These are phyloP conservation scores for Pugionium dolabratum DNA, from an alignment of 345 rosid genomes.

Conservation along the genomic window DNA sequence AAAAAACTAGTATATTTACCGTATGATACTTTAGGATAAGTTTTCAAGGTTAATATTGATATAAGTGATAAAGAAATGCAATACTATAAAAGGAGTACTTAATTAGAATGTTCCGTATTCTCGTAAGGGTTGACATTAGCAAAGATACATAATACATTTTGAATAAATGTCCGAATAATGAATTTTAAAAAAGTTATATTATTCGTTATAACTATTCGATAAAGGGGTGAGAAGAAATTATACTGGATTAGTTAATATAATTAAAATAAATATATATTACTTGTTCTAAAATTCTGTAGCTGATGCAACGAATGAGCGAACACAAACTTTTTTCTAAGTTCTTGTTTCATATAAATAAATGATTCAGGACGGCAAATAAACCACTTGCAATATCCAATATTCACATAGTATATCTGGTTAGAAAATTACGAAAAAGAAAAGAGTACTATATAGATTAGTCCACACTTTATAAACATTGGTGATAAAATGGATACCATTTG, in stretches of 20 bases:
- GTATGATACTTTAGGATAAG: background rate
- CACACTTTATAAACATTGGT: too few relatives aligned
- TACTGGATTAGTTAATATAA: background rate
- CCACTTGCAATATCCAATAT: conserved; percentile 34
- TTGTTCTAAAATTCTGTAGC: conserved; percentile 34
- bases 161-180: conserved; percentile 21
- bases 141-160: background rate
- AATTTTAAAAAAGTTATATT: background rate
- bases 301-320: conserved; percentile 30
- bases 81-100: background rate
- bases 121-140: conserved; percentile 33
- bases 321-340: conserved; percentile 16
- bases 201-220: conserved; percentile 8
- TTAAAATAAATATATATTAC: conserved; percentile 1
- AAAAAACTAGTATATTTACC: background rate
- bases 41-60: background rate
- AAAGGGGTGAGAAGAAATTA: background rate
- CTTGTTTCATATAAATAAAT: conserved; percentile 15
- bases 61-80: background rate
- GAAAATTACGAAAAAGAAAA: too few relatives aligned
- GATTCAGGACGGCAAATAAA: conserved; percentile 35
- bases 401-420: background rate
- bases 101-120: conserved; percentile 3
- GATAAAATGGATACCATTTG: too few relatives aligned
- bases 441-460: too few relatives aligned